Base-by-base conservation (phyloP, 768 basidiomycete genomes). In the Kwoniella heveanensis region DNA sequence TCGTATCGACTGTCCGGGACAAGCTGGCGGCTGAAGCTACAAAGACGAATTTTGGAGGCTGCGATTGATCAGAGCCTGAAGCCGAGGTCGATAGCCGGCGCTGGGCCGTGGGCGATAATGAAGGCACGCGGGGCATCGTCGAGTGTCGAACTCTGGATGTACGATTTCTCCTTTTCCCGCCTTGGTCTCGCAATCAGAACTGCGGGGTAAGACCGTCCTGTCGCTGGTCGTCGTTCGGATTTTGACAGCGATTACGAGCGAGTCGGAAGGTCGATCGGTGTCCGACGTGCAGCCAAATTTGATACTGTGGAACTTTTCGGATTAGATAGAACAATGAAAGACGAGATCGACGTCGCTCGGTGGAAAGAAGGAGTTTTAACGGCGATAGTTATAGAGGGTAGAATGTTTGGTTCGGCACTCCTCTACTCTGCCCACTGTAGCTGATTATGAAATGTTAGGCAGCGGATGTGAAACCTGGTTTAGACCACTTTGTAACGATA, bases 291-390 rank as follows among this genome's bases (percentile, higher is more conserved):
- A n/a, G n/a, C n/a, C 32, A 36, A 36, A 7, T 6, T 36, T 36
- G 32, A 6, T 36, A 13, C 6, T 7, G 10, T 44, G 39, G 10
- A 10, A 19, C 9, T 44, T 44, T 44, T 44, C 17, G 39, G 39
- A 44, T 44, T 36, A 13, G 39, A 17, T 44, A 3, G 17, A 44
- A 44, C 39, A 17, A 19, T 10, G 13, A 44, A 19, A 10, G 10
- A 44, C 3, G 39, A 17, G 39, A 44, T 44, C 39, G 39, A 44
- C 39, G 39, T 44, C 15, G 39, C 19, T 60, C 58, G 58, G 58
- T 60, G 32, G 58, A 60, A 24, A 50, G 36, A 60, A 50, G 58
- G 58, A 60, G 58, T 13, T 52, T 60, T 60, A 44, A 49, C 48
- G 48, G 39, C 6, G 39, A 13, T 32, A 6, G 13, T 36, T 44